phyloP scores from a whole-genome alignment of 2,329 filamentous ascomycete genomes.

The Thelonectria rubi region DNA sequence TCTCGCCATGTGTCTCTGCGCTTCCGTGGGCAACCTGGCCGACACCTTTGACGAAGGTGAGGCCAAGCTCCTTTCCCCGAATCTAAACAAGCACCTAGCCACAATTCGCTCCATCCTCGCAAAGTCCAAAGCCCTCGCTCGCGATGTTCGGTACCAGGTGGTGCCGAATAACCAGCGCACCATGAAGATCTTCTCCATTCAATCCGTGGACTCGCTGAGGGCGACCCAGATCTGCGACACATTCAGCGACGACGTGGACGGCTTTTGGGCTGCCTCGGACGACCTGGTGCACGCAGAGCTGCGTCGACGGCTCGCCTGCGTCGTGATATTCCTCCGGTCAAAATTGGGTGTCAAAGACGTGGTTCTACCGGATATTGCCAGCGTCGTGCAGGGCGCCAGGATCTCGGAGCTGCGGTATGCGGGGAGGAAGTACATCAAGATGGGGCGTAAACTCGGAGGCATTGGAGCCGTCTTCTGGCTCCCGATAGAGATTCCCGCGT shows the following conservation, averaged over 20 bases:
- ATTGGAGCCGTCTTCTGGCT: conserved; percentile 47
- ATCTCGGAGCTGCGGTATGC: conserved; percentile 44
- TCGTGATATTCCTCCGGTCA: conserved; percentile 44
- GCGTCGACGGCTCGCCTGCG: conserved; percentile 42
- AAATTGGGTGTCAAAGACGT: conserved; percentile 36
- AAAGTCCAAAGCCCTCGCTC: conserved; percentile 42
- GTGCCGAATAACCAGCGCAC: conserved; percentile 45
- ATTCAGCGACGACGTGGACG: conserved; percentile 26
- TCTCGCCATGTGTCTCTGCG: conserved; percentile 38
- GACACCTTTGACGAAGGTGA: conserved; percentile 34
- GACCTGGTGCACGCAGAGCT: conserved; percentile 38
- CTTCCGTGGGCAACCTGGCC: conserved; percentile 35
- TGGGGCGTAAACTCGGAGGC: conserved; percentile 42
- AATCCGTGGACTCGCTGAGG: conserved; percentile 24
- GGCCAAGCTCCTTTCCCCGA: conserved; percentile 35
- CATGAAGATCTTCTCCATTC: conserved; percentile 41
- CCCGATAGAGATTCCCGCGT: conserved; percentile 44
- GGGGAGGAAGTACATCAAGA: conserved; percentile 48
- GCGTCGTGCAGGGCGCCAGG: conserved; percentile 35
- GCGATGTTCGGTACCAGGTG: conserved; percentile 45
- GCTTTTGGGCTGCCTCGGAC: conserved; percentile 38
- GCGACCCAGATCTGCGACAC: conserved; percentile 28
- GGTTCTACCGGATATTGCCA: conserved; percentile 34
- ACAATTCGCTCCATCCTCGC: conserved; percentile 39
- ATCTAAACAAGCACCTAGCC: conserved; percentile 42